Base-by-base conservation (phyloP, 768 basidiomycete genomes). In the Tulasnella sp. region DNA sequence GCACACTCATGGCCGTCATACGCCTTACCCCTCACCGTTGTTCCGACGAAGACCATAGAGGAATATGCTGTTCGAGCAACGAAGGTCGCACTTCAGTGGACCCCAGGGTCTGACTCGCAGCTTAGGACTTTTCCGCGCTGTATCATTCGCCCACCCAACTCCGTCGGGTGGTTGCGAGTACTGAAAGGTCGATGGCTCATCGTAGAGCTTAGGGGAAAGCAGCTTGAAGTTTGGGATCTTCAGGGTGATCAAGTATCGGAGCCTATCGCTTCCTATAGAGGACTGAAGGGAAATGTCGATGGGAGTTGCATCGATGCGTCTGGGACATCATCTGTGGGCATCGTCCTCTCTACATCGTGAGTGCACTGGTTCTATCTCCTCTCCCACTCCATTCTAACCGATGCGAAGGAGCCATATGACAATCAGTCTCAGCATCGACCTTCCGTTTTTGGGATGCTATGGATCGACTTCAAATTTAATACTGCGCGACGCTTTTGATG, bases 31-130 rank as follows among this genome's bases (percentile, higher is more conserved):
- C 58, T 60, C 58, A 60, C 31, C n/a, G 31, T 24, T 28, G 58
- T 60, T 60, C 58, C 58, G 12, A n/a, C 58, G 58, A 60, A 60
- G 31, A 60, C 58, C n/a, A 60, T 60, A 60, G 58, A 60, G 58
- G 58, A 60, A 60, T 60, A 60, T 28, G 28, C 58, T n/a, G 58
- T 31, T 60, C 58, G 58, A n/a, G 31, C 58, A 60, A 60, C 58
- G 31, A 60, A 60, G 9, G 7, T 60, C 14, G 58, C 24, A 3
- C 24, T n/a, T n/a, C 58, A 60, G 31, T 60, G 58, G 58, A 31
- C 58, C n/a, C 31, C 58, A 8, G 58, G 31, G 1, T 60, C 31
- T 60, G 58, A n/a, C 7, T 9, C 31, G 9, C 58, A 60, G n/a
- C 24, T n/a, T 1, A 8, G 58, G 31, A 60, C 4, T 12, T 60